Conservation (phyloP, 2,329 filamentous ascomycete species). For the Fusarium subglutinans region DNA sequence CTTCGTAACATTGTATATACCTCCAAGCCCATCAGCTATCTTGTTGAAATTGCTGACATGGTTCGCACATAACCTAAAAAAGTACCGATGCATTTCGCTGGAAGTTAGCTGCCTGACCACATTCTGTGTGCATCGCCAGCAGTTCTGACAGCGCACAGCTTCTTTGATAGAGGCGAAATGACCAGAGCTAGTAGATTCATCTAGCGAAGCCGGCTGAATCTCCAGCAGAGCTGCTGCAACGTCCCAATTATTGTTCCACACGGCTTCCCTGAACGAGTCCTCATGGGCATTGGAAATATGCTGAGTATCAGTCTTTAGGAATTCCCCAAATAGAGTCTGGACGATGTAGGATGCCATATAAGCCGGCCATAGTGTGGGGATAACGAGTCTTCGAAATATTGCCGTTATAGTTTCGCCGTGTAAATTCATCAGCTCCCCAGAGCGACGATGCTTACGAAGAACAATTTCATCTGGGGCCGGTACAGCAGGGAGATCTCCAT, state of each 20-base stretch:
- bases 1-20: not conserved
- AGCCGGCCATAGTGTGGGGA: not conserved
- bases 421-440: not conserved
- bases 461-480: too few species aligned
- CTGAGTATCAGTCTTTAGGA: accelerated
- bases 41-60: not conserved
- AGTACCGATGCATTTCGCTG: not conserved
- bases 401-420: not conserved
- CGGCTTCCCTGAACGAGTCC: not conserved
- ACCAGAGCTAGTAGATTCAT: accelerated
- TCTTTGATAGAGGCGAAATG: not conserved
- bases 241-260: not conserved
- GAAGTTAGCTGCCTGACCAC: not conserved
- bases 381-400: not conserved
- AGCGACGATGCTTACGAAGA: accelerated
- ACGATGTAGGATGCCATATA: not conserved
- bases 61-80: accelerated
- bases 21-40: accelerated
- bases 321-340: accelerated
- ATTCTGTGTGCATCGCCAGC: not conserved
- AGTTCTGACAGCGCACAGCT: not conserved
- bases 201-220: accelerated
- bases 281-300: not conserved
- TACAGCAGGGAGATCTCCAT: too few species aligned
- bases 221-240: not conserved